A percentile compares a stretch with the other conserved stretches of the same genome.
Conservation (phyloP, 2,329 filamentous ascomycete genomes). For the Talaromyces sp. region DNA sequence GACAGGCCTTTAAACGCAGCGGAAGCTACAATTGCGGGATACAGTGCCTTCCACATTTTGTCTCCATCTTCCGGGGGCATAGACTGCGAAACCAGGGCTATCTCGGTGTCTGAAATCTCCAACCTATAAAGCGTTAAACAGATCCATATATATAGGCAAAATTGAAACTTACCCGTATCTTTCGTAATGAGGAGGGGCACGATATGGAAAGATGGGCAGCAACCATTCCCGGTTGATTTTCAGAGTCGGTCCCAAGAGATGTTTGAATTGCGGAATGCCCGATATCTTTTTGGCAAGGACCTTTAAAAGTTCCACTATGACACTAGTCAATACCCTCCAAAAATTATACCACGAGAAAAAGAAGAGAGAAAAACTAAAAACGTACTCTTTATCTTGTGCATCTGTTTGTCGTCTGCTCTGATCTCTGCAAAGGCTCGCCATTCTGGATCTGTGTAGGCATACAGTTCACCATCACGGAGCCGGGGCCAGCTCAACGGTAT, state of each 20-base stretch:
- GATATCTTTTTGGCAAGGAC: conserved; percentile 51
- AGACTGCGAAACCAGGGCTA: conserved; percentile 22
- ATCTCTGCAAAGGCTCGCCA: conserved; percentile 57
- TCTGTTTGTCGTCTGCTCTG: conserved; percentile 47
- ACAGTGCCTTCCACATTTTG: conserved; percentile 22
- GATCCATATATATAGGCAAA: neutral
- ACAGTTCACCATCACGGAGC: conserved; percentile 24
- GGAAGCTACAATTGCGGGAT: conserved; percentile 25
- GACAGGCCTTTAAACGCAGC: conserved; percentile 29
- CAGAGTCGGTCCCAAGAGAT: conserved; percentile 45
- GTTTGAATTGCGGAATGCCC: conserved; percentile 10
- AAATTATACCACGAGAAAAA: too few relatives aligned
- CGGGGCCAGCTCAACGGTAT: conserved; percentile 55
- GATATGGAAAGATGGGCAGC: conserved; percentile 54
- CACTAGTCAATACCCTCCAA: neutral
- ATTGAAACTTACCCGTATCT: conserved; percentile 51
- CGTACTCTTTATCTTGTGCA: conserved; percentile 43
- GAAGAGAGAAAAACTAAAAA: too few relatives aligned
- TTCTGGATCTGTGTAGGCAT: conserved; percentile 49
- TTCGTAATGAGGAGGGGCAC: conserved; percentile 54
- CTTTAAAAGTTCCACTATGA: conserved; percentile 55
- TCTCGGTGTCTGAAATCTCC: conserved; percentile 19
- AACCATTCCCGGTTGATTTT: conserved; percentile 53
- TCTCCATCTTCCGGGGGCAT: conserved; percentile 27
- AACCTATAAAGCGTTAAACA: conserved; percentile 15